A percentile compares a stretch with the other conserved stretches of the same genome.
Conservation (phyloP, 257 asterid species). For the Echites panduratus region DNA sequence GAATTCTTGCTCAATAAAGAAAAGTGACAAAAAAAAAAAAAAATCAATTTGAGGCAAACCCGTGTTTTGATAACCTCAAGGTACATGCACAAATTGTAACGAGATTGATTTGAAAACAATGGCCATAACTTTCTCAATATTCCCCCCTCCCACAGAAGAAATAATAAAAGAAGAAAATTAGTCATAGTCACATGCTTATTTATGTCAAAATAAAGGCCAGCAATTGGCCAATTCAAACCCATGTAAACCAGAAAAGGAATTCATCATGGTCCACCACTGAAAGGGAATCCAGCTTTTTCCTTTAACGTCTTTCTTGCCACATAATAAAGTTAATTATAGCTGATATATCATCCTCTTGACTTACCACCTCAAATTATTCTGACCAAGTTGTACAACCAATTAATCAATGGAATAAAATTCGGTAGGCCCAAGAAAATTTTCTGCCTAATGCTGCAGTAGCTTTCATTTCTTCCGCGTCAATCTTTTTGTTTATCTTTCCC, state of each 20-base stretch:
- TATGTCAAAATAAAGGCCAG: neutral
- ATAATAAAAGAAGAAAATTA: too few species aligned
- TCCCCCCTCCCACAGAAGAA: neutral
- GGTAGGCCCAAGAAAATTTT: constrained; percentile 9
- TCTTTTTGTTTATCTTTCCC: neutral
- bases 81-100: neutral
- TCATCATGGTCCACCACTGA: neutral
- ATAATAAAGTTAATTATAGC: neutral
- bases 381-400: neutral
- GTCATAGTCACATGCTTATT: neutral
- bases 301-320: constrained; percentile 7
- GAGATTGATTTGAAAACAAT: neutral
- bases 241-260: neutral
- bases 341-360: constrained; percentile 7
- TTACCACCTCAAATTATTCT: neutral
- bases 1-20: neutral
- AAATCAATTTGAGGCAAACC: neutral
- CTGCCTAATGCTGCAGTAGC: neutral
- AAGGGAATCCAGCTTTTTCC: constrained; percentile 4
- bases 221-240: neutral
- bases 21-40: neutral
- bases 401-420: neutral
- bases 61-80: neutral
- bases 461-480: neutral
- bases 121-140: neutral